Base-by-base conservation (phyloP, 2,329 filamentous ascomycete species). In the Amauroascus verrucosus region DNA sequence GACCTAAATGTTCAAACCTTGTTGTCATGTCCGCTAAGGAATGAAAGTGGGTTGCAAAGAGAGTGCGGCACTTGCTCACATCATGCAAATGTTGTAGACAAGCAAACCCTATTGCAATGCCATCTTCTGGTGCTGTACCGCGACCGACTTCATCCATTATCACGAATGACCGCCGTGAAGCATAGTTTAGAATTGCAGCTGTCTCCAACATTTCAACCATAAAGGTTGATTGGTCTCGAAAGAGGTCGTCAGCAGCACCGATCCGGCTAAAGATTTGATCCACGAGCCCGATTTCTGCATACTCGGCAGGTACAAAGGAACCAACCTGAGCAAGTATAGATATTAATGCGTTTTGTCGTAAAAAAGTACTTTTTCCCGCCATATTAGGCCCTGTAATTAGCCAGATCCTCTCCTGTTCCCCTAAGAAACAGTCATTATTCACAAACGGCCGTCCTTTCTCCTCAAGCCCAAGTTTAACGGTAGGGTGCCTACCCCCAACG, bases 201-300 rank as follows among this genome's bases (percentile, higher is more conserved):
- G 93, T 95, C 71, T 98, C 93, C 1, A 96, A 78, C 93, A 98
- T 98, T 72, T 98, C 93, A 1, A 97, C 88, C 93, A 98, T 97
- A 70, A 98, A 98, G 0, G 94, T 98, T 51, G 88, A 95, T 69
- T 97, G 90, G 72, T 95, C 86, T 48, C 83, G 81, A 72, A 86
- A 96, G n/a, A 98, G 76, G 66, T 95, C 91, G 68, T 98, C 94
- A 1, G 91, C 93, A 0, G 89, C 94, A 1, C 93, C 93, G 20
- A 94, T 85, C 65, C 93, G 86, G 65, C 85, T 93, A 73, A 95
- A 97, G 51, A 98, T 85, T 63, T 91, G 88, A 70, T 98, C 93
- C n/a, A 96, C 89, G 41, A 98, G 76, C 1, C 91, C 90, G 24
- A 98, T 77, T 61, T 88, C 82, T 2, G 88, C 91, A 66, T 88